These are phyloP conservation scores for Lecanicillium sp. DNA, from an alignment of 2,329 filamentous ascomycete genomes.

Conservation along the genomic window DNA sequence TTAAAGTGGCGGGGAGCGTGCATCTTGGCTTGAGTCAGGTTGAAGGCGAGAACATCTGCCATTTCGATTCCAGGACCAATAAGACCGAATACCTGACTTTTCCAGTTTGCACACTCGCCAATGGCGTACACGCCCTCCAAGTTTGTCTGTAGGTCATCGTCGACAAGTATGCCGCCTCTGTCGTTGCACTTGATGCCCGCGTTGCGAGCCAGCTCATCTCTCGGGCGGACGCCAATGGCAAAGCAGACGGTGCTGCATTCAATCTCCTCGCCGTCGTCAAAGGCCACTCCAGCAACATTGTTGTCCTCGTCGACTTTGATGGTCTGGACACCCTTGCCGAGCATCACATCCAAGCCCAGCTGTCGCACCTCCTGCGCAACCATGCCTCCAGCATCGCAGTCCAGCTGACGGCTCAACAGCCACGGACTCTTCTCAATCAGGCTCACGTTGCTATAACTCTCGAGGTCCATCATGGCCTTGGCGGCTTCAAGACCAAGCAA, in stretches of 20 bases:
- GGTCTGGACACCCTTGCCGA: conserved; percentile 65
- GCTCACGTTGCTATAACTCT: conserved; percentile 64
- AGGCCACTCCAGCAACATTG: conserved; percentile 63
- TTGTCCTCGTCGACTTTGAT: conserved; percentile 62
- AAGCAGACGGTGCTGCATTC: conserved; percentile 79
- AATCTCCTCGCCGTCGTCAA: conserved; percentile 73
- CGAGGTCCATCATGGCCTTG: conserved; percentile 83
- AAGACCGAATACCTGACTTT: conserved; percentile 77
- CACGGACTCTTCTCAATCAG: conserved; percentile 76
- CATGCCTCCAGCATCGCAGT: conserved; percentile 70
- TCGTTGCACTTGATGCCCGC: conserved; percentile 66
- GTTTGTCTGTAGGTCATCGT: conserved; percentile 61
- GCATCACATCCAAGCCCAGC: conserved; percentile 72
- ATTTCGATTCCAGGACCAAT: conserved; percentile 88
- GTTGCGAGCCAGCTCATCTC: conserved; percentile 65
- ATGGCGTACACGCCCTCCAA: conserved; percentile 71
- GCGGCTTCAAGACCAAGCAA: conserved; percentile 81
- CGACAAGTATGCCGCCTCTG: conserved; percentile 66
- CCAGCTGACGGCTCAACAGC: conserved; percentile 75
- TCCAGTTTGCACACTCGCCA: conserved; percentile 86
- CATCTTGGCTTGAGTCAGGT: conserved; percentile 73
- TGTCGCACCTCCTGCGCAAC: conserved; percentile 72
- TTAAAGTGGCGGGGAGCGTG: conserved; percentile 66
- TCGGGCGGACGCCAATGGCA: conserved; percentile 74
- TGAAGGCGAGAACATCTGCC: conserved; percentile 86